phyloP scores from a whole-genome alignment of 140 eudicot genomes.

The Ambrosia hybrid region DNA sequence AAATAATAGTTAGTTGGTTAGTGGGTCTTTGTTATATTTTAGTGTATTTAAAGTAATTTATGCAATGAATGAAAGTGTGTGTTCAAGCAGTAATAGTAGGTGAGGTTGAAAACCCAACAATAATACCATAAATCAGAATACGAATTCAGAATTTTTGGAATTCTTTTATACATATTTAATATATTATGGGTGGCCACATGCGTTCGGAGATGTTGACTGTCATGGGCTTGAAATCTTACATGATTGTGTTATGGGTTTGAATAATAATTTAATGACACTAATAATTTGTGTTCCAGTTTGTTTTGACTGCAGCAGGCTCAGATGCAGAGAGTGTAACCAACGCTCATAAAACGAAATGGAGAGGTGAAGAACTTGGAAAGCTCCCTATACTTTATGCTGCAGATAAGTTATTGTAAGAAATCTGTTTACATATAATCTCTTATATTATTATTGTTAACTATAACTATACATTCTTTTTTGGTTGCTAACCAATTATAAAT shows the following conservation, averaged over 20 bases:
- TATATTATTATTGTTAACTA: background rate
- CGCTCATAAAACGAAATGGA: conserved; percentile 63
- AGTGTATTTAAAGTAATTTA: no score
- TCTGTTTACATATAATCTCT: background rate
- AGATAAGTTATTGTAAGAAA: conserved; percentile 81
- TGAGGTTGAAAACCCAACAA: no score
- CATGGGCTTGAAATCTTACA: background rate
- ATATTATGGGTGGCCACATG: background rate
- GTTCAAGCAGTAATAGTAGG: no score
- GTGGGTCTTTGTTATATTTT: no score
- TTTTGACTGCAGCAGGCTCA: conserved; percentile 93
- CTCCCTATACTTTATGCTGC: conserved; percentile 83
- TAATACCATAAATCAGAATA: background rate
- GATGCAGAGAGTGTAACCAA: conserved; percentile 68
- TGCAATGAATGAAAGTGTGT: no score
- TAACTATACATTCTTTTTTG: background rate
- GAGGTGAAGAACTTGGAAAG: conserved; percentile 68
- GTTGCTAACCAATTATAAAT: background rate
- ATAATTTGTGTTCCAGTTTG: conserved; percentile 59
- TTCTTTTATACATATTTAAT: conserved; percentile 3
- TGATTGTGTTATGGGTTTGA: background rate
- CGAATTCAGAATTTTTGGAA: background rate
- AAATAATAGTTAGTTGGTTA: no score
- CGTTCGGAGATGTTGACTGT: background rate
- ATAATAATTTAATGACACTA: conserved; percentile 11